Base-by-base conservation (phyloP, 495 filamentous ascomycete genomes). In the Trichoderma orchidacearum region DNA sequence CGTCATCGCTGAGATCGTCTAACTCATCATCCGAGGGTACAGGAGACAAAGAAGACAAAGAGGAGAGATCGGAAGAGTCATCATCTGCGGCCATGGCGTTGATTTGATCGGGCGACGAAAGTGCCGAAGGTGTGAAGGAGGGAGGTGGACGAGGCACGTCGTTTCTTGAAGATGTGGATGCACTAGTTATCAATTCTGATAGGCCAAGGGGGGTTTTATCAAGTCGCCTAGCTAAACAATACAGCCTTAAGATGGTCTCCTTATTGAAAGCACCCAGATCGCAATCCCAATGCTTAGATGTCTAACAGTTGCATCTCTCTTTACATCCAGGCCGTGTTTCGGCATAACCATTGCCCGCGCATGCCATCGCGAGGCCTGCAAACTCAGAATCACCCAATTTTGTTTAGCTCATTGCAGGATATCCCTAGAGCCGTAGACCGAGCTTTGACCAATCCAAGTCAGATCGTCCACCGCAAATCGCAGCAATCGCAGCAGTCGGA, bases 41-140 rank as follows among this genome's bases (percentile, higher is more conserved):
- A 36, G 72, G 72, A 35, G 78, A 80, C 28, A 80, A 63, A 5
- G 76, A 77, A 7, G 77, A 77, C 52, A 77, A 60, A 13, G 77
- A 80, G 8, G 78, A 81, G 32, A 80, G 70, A 27, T 79, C 76
- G 13, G 76, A 80, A 50, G 73, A 77, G 45, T 77, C 76, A 60
- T 75, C 72, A 57, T 79, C 77, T 34, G 75, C 75, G 72, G 76
- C 70, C 59, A 59, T 58, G 55, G 29, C 17, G 55, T 50, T 53
- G 58, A 52, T 36, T 13, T 30, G 55, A 7, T 31, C 54, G 45
- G 13, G 59, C 21, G 28, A 57, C 51, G 58, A 38, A 45, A 56
- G 55, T 56, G 56, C 56, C 28, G 59, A 29, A 17, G 36, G 48
- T 50, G 15, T 30, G 36, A 30, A 45, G 48, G 28, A 50, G 32